Evolutionary conservation across 2,329 filamentous ascomycete genomes (phyloP), one percentile per base, ranked within the genome.

Genomic region (Stemphylium beticola): DNA sequence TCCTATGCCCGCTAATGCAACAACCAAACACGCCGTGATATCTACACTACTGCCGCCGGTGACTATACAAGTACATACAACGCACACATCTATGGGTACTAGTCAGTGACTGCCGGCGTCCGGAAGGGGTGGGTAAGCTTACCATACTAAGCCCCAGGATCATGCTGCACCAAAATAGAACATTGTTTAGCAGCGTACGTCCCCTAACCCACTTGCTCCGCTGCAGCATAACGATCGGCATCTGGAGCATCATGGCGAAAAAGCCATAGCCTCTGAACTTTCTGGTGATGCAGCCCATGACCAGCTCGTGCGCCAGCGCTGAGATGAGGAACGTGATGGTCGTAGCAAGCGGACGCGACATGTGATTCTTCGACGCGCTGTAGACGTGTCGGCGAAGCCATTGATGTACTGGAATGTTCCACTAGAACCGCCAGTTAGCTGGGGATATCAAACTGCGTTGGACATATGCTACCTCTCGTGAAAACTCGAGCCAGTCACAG

Each of bases 211-310:
- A 91, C 57, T 82, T 85, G 4, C 90, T 92, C 58, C 91, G 85
- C 79, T 98, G 95, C 26, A 98, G 79, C 74, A 93, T 86, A n/a
- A 98, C 90, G 63, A 98, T 95, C 0, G 95, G 95, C 64, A 98
- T 83, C 81, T 99, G 95, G 58, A 96, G 79, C 95, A 99, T 98
- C 87, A 97, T 95, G 58, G 91, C 90, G 17, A 96, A 71, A 72
- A 97, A 96, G 9, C 93, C 95, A 71, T 98, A 99, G 11, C 95
- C 95, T 33, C 95, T 82, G 40, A 98, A 82, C 79, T 99, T 98
- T 81, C 97, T 93, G 22, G 93, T 97, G 73, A 99, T 98, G 75
- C 93, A 98, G 7, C 90, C 92, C 90, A 99, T 96, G 68, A 99
- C 91, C 53, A 99, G 84, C 76, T 99, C 95, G 73, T 98, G 95